Percentiles rank a stretch among this genome's conserved stretches.
These are phyloP conservation scores for Myochromella boudieri DNA, from an alignment of 768 basidiomycete species.

Conservation along the genomic window DNA sequence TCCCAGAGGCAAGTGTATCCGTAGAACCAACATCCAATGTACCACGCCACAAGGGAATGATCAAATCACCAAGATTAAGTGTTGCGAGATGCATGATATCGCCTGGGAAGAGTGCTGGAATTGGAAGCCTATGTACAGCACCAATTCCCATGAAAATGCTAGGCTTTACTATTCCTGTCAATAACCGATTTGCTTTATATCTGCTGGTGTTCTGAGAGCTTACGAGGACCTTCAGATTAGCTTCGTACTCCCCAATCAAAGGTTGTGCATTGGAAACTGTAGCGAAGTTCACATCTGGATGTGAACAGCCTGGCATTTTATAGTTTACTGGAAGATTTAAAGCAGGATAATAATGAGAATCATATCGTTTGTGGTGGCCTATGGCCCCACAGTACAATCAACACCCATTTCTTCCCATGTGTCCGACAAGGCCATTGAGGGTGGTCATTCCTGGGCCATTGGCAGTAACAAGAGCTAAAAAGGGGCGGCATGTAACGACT, in stretches of 20 bases:
- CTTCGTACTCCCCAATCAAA: neutral
- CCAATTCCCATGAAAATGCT: neutral
- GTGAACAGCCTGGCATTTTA: constrained; percentile 19
- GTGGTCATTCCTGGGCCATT: constrained; percentile 26
- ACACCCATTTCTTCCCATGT: constrained; percentile 31
- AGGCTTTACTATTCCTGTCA: neutral
- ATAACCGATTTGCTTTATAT: neutral
- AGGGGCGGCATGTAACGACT: constrained; percentile 6
- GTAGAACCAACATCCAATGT: constrained; percentile 10
- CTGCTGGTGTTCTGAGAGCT: neutral
- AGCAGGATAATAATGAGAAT: constrained; percentile 26
- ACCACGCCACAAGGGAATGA: constrained; percentile 25
- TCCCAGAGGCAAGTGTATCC: constrained; percentile 17
- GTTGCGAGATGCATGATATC: constrained; percentile 31
- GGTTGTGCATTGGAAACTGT: neutral
- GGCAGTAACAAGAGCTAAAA: constrained; percentile 22
- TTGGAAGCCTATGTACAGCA: constrained; percentile 15
- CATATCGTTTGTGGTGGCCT: constrained; percentile 24
- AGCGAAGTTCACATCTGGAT: constrained; percentile 17
- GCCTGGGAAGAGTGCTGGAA: constrained; percentile 19
- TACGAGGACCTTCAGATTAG: neutral
- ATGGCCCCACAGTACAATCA: constrained; percentile 23
- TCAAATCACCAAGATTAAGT: constrained; percentile 30
- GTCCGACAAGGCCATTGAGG: constrained; percentile 28
- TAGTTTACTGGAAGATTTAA: constrained; percentile 22